Conservation (phyloP, 495 filamentous ascomycete genomes). For the Elaphomyces granulatus region DNA sequence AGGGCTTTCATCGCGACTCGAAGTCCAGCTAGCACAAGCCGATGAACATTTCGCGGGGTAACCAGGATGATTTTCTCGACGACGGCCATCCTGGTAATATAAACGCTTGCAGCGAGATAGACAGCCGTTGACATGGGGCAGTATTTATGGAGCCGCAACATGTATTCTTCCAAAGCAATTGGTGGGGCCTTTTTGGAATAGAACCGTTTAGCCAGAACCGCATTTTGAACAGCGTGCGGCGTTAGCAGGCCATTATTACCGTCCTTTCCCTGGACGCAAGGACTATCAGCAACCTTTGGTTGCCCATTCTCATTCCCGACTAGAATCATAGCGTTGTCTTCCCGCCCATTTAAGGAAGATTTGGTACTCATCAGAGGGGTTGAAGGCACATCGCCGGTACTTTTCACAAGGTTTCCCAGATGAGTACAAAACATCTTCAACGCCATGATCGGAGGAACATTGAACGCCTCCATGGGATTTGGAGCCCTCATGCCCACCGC, state of each 20-base stretch:
- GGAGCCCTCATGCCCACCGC: neutral
- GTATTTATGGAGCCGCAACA: constrained; percentile 70
- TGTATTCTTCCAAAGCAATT: constrained; percentile 71
- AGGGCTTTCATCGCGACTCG: constrained; percentile 84
- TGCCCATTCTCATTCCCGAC: constrained; percentile 11
- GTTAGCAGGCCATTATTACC: constrained; percentile 27
- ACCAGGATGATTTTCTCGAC: constrained; percentile 59
- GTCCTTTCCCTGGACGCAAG: constrained; percentile 11
- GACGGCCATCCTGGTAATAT: constrained; percentile 68
- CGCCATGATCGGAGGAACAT: constrained; percentile 57
- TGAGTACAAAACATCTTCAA: constrained; percentile 60
- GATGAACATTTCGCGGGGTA: constrained; percentile 72
- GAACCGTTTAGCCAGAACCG: constrained; percentile 76
- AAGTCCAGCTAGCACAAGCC: constrained; percentile 69
- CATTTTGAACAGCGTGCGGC: constrained; percentile 52
- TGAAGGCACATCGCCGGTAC: constrained; percentile 59
- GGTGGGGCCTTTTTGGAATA: constrained; percentile 74
- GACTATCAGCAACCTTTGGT: constrained; percentile 7
- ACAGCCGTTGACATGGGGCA: constrained; percentile 96
- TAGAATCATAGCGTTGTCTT: constrained; percentile 40
- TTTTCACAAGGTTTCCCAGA: constrained; percentile 55
- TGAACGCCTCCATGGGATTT: constrained; percentile 44
- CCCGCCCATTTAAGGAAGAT: constrained; percentile 31
- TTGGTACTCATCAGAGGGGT: constrained; percentile 50
- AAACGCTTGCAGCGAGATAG: constrained; percentile 83